Conservation (phyloP, 2,329 filamentous ascomycete genomes). For the Hypoxylon rubiginosum region DNA sequence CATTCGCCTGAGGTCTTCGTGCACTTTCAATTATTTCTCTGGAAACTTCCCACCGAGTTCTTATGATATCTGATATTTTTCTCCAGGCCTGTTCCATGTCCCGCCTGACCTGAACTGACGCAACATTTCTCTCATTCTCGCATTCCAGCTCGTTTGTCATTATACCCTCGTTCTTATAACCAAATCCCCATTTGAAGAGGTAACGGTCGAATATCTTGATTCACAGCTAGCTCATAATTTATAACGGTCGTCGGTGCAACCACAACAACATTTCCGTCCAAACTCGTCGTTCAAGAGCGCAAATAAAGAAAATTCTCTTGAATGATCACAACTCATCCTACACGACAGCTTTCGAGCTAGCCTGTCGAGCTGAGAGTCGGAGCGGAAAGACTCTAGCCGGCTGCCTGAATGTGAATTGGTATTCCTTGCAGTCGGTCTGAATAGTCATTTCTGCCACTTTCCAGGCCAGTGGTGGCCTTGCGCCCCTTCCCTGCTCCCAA, state of each 20-base stretch:
- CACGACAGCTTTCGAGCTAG: conserved; percentile 28
- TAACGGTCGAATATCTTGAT: conserved; percentile 25
- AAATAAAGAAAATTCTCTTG: conserved; percentile 8
- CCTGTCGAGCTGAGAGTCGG: conserved; percentile 22
- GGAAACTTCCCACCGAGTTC: conserved; percentile 25
- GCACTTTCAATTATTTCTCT: conserved; percentile 29
- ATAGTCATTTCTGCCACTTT: background rate
- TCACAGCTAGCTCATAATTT: conserved; percentile 30
- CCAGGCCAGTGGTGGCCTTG: conserved; percentile 32
- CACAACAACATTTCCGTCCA: conserved; percentile 27
- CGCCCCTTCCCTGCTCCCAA: conserved; percentile 40
- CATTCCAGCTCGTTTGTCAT: conserved; percentile 14
- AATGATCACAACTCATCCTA: conserved; percentile 34
- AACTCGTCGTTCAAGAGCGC: conserved; percentile 15
- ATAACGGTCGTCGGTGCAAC: conserved; percentile 33
- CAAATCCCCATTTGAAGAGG: background rate
- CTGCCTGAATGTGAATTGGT: conserved; percentile 44
- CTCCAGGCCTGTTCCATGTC: background rate
- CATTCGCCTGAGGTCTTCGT: conserved; percentile 34
- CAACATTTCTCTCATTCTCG: background rate
- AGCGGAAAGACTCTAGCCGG: conserved; percentile 36
- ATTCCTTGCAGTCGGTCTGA: conserved; percentile 7
- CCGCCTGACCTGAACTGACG: background rate
- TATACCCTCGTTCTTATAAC: conserved; percentile 17
- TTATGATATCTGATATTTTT: conserved; percentile 15